Conservation (phyloP, 1,284 basidiomycete species). For the Cryptococcus jaspeensis region DNA sequence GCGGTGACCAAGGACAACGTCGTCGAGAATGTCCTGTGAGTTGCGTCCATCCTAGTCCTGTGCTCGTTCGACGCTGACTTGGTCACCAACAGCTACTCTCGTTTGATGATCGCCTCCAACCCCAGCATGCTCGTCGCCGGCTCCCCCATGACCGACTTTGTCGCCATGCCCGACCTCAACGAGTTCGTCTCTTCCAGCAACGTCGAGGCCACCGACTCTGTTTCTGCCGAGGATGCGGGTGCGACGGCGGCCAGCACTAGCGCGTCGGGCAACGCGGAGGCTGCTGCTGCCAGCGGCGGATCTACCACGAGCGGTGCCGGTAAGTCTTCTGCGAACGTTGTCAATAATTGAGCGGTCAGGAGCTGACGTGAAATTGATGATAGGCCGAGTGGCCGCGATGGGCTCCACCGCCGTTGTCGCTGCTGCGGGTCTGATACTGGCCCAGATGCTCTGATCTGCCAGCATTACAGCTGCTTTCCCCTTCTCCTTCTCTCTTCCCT, state of each 20-base stretch:
- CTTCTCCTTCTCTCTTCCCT: too few relatives aligned
- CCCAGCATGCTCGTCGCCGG: conserved; percentile 15
- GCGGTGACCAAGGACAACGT: conserved; percentile 20
- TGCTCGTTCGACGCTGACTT: neutral
- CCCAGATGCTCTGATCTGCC: too few relatives aligned
- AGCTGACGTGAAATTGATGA: too few relatives aligned
- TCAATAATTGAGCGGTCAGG: neutral
- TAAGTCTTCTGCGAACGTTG: neutral
- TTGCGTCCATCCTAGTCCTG: neutral
- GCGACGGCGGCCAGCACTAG: neutral
- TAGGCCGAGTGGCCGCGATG: too few relatives aligned
- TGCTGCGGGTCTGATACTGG: too few relatives aligned
- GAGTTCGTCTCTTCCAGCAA: conserved; percentile 22
- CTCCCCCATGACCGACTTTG: conserved; percentile 13
- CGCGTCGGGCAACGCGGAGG: conserved; percentile 5
- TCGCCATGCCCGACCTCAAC: conserved; percentile 25
- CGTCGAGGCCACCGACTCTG: neutral
- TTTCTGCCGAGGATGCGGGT: neutral
- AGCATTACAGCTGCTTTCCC: too few relatives aligned
- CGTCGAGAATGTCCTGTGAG: conserved; percentile 30
- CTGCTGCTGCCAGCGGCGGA: conserved; percentile 7
- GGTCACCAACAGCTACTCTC: conserved; percentile 19
- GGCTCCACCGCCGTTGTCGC: too few relatives aligned
- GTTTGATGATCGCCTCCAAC: conserved; percentile 28
- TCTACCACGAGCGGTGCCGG: conserved; percentile 14